A percentile compares a stretch with the other conserved stretches of the same genome.
Conservation (phyloP, 805 yeast species). For the Barnettozyma botsteinii region DNA sequence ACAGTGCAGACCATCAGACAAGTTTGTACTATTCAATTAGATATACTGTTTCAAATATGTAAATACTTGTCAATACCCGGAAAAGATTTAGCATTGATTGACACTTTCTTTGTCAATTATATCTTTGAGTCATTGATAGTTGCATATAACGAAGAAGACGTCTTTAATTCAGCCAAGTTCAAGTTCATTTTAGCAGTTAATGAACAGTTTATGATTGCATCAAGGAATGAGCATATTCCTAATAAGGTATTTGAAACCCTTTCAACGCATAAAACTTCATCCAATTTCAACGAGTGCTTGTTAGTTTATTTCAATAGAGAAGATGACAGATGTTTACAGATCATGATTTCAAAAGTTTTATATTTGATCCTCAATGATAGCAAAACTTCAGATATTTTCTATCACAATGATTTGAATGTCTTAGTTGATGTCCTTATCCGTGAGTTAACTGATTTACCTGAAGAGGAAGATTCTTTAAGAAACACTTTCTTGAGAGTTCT, state of each 20-base stretch:
- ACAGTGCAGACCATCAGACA: constrained; percentile 31
- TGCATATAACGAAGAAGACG: constrained; percentile 45
- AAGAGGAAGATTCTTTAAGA: constrained; percentile 50
- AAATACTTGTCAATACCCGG: constrained; percentile 40
- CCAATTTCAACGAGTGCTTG: constrained; percentile 59
- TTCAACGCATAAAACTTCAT: constrained; percentile 28
- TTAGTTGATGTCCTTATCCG: constrained; percentile 77
- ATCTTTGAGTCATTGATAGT: constrained; percentile 42
- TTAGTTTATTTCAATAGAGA: constrained; percentile 76
- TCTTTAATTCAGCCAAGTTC: constrained; percentile 61
- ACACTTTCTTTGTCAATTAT: constrained; percentile 40
- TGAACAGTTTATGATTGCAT: constrained; percentile 79
- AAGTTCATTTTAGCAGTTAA: constrained; percentile 68
- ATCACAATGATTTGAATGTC: constrained; percentile 79
- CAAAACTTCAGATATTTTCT: constrained; percentile 58
- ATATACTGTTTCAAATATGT: constrained; percentile 50
- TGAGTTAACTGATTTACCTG: constrained; percentile 67
- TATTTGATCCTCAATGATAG: constrained; percentile 64
- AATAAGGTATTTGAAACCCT: constrained; percentile 56
- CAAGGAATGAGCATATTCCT: constrained; percentile 24
- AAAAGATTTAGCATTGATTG: constrained; percentile 37
- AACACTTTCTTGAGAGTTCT: constrained; percentile 72
- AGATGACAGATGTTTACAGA: constrained; percentile 62
- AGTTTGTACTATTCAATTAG: constrained; percentile 40
- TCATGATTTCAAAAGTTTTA: constrained; percentile 72